Conservation (phyloP, 495 filamentous ascomycete genomes). For the Pyrenula aspistea region DNA sequence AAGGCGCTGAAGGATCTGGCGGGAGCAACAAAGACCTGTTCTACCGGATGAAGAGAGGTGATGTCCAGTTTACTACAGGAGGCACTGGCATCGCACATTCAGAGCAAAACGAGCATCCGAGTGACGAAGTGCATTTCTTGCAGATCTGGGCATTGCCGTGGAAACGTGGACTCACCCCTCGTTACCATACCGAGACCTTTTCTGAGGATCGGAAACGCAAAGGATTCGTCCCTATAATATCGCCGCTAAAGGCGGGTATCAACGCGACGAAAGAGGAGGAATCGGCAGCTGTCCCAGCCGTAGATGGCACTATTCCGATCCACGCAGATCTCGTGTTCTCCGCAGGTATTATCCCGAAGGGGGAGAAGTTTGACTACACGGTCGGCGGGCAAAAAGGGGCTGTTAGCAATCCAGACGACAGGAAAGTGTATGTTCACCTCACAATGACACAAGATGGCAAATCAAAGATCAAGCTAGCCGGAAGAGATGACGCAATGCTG, state of each 20-base stretch:
- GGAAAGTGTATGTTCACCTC: constrained; percentile 67
- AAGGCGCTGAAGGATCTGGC: constrained; percentile 37
- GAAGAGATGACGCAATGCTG: constrained; percentile 47
- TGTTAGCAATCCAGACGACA: constrained; percentile 28
- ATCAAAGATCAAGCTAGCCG: constrained; percentile 50
- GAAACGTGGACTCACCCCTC: constrained; percentile 51
- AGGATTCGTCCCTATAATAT: constrained; percentile 57
- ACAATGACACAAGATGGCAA: constrained; percentile 64
- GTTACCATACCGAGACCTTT: constrained; percentile 59
- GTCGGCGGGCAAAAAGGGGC: constrained; percentile 35
- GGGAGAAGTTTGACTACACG: constrained; percentile 44
- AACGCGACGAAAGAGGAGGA: constrained; percentile 46
- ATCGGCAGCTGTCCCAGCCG: constrained; percentile 39
- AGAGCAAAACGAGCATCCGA: constrained; percentile 57
- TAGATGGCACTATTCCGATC: constrained; percentile 57
- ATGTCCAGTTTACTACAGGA: constrained; percentile 75
- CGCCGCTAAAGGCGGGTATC: constrained; percentile 50
- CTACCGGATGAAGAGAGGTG: constrained; percentile 60
- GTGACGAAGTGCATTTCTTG: constrained; percentile 61
- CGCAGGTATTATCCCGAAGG: constrained; percentile 49
- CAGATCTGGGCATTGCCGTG: constrained; percentile 75
- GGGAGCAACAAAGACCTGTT: constrained; percentile 44
- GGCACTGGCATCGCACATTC: constrained; percentile 66
- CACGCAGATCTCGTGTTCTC: constrained; percentile 73
- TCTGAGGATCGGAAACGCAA: constrained; percentile 54